These are phyloP conservation scores for Cardiospermum halicacabum DNA, from an alignment of 345 rosid genomes.

Conservation along the genomic window DNA sequence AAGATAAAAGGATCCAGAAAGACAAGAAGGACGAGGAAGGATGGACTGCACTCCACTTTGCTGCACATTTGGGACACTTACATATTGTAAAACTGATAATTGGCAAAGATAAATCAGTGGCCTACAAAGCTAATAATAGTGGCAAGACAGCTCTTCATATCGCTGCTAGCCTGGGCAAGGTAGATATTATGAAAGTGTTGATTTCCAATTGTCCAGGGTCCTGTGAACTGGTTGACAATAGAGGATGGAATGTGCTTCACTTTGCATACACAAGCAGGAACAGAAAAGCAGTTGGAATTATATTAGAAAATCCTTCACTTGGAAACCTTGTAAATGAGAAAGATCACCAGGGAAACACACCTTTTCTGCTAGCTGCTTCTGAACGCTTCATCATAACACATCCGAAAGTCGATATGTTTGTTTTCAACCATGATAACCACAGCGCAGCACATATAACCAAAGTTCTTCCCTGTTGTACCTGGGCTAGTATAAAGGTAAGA, in stretches of 20 bases:
- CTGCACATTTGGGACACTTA: neutral
- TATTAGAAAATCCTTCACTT: neutral
- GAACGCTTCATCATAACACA: neutral
- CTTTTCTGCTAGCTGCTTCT: neutral
- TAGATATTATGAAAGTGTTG: neutral
- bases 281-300: neutral
- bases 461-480: too few relatives aligned
- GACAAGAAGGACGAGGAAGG: neutral
- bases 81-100: neutral
- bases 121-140: neutral
- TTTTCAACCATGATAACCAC: neutral
- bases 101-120: neutral
- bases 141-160: slow-evolving; percentile 17
- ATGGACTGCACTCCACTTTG: slow-evolving; percentile 1
- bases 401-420: neutral
- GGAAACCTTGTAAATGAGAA: slow-evolving; percentile 9
- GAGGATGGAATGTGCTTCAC: slow-evolving; percentile 19
- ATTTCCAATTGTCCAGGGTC: too few relatives aligned
- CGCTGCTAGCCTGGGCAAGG: slow-evolving; percentile 2
- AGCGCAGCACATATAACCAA: neutral
- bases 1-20: neutral
- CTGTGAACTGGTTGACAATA: slow-evolving; percentile 10
- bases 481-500: too few relatives aligned
- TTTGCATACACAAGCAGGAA: neutral
- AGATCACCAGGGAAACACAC: neutral